Percentiles rank a stretch among this genome's conserved stretches.
Conservation (phyloP, 2,329 filamentous ascomycete genomes). For the Nemania sp. region DNA sequence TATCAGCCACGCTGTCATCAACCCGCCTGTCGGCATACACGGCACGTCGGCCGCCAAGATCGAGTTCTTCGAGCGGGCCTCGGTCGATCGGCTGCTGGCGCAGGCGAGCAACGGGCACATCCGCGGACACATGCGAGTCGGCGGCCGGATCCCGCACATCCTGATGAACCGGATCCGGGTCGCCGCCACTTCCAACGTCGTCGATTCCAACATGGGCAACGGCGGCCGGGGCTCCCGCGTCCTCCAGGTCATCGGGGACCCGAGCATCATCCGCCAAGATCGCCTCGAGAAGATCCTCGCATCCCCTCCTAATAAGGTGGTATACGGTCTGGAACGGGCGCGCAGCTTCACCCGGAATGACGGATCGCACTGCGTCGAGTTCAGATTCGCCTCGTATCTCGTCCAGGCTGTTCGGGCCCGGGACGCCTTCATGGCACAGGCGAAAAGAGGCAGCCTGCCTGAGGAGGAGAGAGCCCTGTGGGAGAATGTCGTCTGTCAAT, state of each 20-base stretch:
- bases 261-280: background rate
- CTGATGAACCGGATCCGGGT: conserved; percentile 9
- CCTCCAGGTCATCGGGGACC: conserved; percentile 11
- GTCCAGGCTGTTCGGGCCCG: conserved; percentile 18
- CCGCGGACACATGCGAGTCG: conserved; percentile 8
- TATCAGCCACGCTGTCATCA: conserved; percentile 16
- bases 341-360: background rate
- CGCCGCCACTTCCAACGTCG: conserved; percentile 2
- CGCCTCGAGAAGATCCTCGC: background rate
- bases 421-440: conserved; percentile 6
- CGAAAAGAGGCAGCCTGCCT: background rate
- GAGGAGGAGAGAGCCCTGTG: conserved; percentile 5
- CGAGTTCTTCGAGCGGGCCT: conserved; percentile 21
- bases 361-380: conserved; percentile 5
- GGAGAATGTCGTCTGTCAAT: conserved; percentile 3
- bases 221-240: conserved; percentile 10
- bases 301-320: background rate
- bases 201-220: background rate
- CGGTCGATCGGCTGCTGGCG: conserved; percentile 15
- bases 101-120: background rate
- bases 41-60: conserved; percentile 14
- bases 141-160: conserved; percentile 6
- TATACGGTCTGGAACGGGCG: conserved; percentile 11
- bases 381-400: conserved; percentile 19
- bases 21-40: background rate